phyloP scores from a whole-genome alignment of 2,329 filamentous ascomycete genomes.

The Ceratocystis lukuohia region DNA sequence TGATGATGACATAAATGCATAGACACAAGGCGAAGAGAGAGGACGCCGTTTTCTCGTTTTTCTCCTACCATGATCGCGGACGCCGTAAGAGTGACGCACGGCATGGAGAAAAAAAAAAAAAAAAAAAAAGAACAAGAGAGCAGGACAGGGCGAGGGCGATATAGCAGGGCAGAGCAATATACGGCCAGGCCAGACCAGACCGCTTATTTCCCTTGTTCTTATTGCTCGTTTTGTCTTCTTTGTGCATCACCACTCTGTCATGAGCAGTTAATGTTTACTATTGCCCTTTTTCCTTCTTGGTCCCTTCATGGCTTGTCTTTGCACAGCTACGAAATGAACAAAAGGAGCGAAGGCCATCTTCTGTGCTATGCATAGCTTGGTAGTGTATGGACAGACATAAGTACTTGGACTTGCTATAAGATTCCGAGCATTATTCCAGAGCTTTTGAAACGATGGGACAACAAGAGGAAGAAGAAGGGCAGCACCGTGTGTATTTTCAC shows the following conservation, averaged over 20 bases:
- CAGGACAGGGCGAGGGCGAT: background rate
- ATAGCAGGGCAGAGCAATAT: too few relatives aligned
- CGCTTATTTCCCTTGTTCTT: background rate
- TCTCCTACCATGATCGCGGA: background rate
- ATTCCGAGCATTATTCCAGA: background rate
- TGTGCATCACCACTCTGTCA: background rate
- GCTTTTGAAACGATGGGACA: background rate
- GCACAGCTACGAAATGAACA: background rate
- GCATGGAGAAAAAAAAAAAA: background rate
- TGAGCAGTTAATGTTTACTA: background rate
- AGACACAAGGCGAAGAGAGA: background rate
- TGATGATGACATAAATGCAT: background rate
- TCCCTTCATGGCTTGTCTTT: background rate
- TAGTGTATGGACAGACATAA: background rate
- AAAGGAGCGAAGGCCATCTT: background rate
- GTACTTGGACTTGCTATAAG: background rate
- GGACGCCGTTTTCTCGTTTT: background rate
- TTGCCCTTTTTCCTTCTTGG: background rate
- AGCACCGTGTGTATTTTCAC: background rate
- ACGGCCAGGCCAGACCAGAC: background rate
- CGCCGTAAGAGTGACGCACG: background rate
- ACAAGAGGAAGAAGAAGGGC: background rate
- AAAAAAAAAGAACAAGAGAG: background rate
- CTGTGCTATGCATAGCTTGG: background rate
- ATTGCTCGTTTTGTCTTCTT: background rate